Percentiles rank a stretch among this genome's conserved stretches.
Conservation (phyloP, 257 asterid species). For the Cynanchum wilfordii region DNA sequence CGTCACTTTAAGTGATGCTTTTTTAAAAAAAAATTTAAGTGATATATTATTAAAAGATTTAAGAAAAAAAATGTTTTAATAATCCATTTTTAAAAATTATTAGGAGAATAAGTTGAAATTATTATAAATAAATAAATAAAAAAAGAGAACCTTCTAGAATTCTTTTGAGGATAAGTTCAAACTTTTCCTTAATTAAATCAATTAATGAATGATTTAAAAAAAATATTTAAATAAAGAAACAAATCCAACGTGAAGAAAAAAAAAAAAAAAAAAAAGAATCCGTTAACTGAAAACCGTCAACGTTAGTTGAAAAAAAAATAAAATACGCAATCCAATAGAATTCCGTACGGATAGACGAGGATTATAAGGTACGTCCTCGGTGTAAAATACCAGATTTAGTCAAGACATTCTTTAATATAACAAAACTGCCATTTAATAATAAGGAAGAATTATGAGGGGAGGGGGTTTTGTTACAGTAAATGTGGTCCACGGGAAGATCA, state of each 20-base stretch:
- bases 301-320: background rate
- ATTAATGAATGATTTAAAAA: background rate
- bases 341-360: conserved; percentile 29
- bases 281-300: background rate
- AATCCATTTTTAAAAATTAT: too few relatives aligned
- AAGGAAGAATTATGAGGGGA: background rate
- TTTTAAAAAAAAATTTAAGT: background rate
- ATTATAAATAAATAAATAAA: too few relatives aligned
- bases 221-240: background rate
- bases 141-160: too few relatives aligned
- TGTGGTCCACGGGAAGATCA: conserved; percentile 17
- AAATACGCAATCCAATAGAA: conserved; percentile 2
- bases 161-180: too few relatives aligned
- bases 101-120: too few relatives aligned
- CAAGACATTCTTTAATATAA: background rate
- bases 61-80: too few relatives aligned
- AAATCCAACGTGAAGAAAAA: background rate
- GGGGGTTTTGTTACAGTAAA: conserved; percentile 10
- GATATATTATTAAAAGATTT: too few relatives aligned
- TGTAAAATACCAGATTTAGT: background rate
- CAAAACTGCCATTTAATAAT: conserved; percentile 7
- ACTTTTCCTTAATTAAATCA: too few relatives aligned
- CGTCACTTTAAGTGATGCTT: background rate
- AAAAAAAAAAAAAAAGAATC: background rate
- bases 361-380: background rate